Evolutionary conservation across 2,329 filamentous ascomycete species (phyloP), one percentile per base, ranked within the genome.

Genomic region (Teratosphaeria pseudoeucalypti): DNA sequence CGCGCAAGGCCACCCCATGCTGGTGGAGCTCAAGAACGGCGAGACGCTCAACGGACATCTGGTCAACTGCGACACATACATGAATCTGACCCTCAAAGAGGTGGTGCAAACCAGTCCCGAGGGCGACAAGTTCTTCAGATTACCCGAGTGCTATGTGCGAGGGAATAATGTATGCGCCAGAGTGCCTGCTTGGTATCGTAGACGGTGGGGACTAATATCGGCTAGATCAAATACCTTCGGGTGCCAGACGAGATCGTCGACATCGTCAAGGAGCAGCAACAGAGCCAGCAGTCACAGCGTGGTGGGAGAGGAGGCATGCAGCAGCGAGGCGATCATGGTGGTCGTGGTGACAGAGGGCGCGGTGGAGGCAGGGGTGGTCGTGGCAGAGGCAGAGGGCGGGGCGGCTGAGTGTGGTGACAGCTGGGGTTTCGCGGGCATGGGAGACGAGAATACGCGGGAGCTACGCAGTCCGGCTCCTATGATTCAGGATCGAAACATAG

Each of bases 51-150:
- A 97, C 77, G 94, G 94, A 64, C 91, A 96, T 72, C 81, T 99
- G 61, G 88, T 96, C 74, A 90, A 88, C 75, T 99, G 92, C 85
- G 94, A 99, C 75, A 99, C 92, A 55, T 99, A 94, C 91, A 99
- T 99, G 94, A 99, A 99, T 78, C 79, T 99, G 68, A 97, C 92
- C 2, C 78, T 99, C 66, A 95, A 94, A 76, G 94, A 97, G 75
- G 95, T 99, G 26, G 90, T 97, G 39, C 92, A 97, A 77, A 97
- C 94, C 19, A 96, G 88, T 72, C 86, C 92, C 27, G 92, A 97
- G 71, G 94, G 91, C 63, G 92, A 97, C 76, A 92, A 89, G 72
- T 99, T 99, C 76, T 88, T 90, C 75, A 83, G 90, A 71, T 78
- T 99, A 75, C 87, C 91, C 39, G 95, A 99, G 74, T 91, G 92